These are phyloP conservation scores for Opeltia flavorubescens DNA, from an alignment of 495 filamentous ascomycete species.

Conservation along the genomic window DNA sequence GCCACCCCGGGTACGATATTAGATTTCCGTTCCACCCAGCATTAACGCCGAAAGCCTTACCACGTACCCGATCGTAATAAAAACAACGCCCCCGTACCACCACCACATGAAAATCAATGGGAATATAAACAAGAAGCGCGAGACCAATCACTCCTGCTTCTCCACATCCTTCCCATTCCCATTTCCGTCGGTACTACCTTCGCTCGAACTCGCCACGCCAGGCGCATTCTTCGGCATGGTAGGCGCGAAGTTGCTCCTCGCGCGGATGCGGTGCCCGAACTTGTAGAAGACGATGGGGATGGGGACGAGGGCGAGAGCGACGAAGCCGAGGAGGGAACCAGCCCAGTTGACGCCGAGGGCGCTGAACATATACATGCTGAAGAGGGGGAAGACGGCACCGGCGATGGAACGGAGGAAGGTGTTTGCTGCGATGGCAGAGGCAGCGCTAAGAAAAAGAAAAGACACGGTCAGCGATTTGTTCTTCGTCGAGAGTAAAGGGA, in stretches of 20 bases:
- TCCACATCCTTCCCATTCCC: neutral
- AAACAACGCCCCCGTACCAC: no score
- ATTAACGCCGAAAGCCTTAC: no score
- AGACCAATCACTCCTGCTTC: neutral
- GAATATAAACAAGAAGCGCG: no score
- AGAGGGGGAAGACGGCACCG: slow-evolving; percentile 71
- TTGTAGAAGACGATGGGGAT: slow-evolving; percentile 55
- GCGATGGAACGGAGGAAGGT: slow-evolving; percentile 71
- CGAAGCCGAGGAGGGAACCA: slow-evolving; percentile 58
- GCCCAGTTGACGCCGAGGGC: slow-evolving; percentile 68
- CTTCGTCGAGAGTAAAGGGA: no score
- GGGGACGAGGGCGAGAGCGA: slow-evolving; percentile 54
- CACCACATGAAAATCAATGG: no score
- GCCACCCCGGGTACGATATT: no score
- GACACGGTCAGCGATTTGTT: neutral
- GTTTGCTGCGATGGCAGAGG: slow-evolving; percentile 79
- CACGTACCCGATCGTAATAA: no score
- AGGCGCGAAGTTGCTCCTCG: slow-evolving; percentile 55
- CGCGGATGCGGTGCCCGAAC: slow-evolving; percentile 50
- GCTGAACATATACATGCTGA: slow-evolving; percentile 67
- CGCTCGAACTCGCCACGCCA: neutral
- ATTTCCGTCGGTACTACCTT: neutral
- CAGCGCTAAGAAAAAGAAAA: slow-evolving; percentile 39
- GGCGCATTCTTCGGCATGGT: slow-evolving; percentile 20
- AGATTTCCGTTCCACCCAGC: no score